Evolutionary conservation across 2,329 filamentous ascomycete genomes (phyloP).

Genomic region (Diplodia seriata): DNA sequence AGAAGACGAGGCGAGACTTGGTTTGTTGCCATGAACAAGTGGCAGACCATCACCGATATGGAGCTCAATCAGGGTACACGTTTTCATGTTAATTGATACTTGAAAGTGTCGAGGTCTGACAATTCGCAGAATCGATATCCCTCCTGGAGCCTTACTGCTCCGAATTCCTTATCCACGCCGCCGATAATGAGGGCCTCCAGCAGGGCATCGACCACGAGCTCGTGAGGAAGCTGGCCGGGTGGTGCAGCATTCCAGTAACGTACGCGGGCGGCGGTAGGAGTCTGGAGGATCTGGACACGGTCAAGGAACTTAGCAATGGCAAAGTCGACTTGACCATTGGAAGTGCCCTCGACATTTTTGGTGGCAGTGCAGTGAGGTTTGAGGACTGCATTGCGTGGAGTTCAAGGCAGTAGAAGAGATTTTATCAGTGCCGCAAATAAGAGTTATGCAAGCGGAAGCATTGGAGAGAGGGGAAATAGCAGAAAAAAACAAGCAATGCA

Average conservation of each 20-base stretch:
- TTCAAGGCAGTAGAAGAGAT: conserved; percentile 29
- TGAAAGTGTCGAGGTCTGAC: neutral
- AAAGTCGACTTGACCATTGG: conserved; percentile 94
- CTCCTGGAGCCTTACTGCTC: conserved; percentile 89
- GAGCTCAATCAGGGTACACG: conserved; percentile 82
- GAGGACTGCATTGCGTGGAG: conserved; percentile 94
- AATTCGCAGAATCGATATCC: conserved; percentile 72
- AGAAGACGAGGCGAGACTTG: conserved; percentile 77
- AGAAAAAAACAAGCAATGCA: too few species aligned
- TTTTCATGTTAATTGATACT: neutral
- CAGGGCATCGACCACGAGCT: conserved; percentile 87
- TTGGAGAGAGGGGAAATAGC: too few species aligned
- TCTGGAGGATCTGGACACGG: conserved; percentile 80
- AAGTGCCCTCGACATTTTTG: conserved; percentile 95
- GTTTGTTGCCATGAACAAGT: conserved; percentile 99
- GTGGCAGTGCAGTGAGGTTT: conserved; percentile 83
- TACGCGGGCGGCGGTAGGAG: conserved; percentile 93
- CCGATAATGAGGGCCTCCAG: conserved; percentile 94
- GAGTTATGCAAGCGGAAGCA: too few species aligned
- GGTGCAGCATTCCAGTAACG: conserved; percentile 92
- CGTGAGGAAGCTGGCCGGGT: conserved; percentile 76
- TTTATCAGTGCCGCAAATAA: neutral
- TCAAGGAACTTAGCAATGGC: conserved; percentile 78
- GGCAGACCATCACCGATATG: conserved; percentile 98
- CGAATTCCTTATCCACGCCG: conserved; percentile 96